Evolutionary conservation across 2,329 filamentous ascomycete genomes (phyloP).

Genomic region (Pseudocercospora macadamiae): DNA sequence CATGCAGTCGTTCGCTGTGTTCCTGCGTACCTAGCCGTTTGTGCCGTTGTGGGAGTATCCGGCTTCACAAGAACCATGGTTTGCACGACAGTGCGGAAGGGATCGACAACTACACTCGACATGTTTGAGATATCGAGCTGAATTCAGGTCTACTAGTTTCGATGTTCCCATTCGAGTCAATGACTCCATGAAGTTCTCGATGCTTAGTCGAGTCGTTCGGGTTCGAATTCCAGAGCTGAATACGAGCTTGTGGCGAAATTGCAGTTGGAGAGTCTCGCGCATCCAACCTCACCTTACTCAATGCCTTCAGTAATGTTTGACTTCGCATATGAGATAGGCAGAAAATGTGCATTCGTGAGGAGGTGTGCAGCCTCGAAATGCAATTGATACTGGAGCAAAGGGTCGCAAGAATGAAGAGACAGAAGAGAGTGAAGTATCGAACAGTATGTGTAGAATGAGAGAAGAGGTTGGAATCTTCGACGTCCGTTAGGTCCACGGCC

Average conservation of each 20-base stretch:
- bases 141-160: background rate
- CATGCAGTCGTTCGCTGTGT: background rate
- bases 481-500: background rate
- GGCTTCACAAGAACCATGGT: background rate
- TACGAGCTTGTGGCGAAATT: background rate
- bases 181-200: background rate
- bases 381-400: no score
- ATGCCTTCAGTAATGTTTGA: no score
- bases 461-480: background rate
- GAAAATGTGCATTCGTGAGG: no score
- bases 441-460: background rate
- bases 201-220: background rate
- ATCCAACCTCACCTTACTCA: no score
- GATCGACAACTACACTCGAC: background rate
- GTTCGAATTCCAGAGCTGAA: background rate
- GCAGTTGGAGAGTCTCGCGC: background rate
- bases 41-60: constrained; percentile 1
- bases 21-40: background rate
- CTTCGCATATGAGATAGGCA: no score
- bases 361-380: no score
- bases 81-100: background rate
- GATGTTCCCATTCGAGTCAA: background rate
- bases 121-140: background rate
- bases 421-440: no score
- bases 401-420: no score